Conservation (phyloP, 768 basidiomycete species). For the Tulasnella sp. region DNA sequence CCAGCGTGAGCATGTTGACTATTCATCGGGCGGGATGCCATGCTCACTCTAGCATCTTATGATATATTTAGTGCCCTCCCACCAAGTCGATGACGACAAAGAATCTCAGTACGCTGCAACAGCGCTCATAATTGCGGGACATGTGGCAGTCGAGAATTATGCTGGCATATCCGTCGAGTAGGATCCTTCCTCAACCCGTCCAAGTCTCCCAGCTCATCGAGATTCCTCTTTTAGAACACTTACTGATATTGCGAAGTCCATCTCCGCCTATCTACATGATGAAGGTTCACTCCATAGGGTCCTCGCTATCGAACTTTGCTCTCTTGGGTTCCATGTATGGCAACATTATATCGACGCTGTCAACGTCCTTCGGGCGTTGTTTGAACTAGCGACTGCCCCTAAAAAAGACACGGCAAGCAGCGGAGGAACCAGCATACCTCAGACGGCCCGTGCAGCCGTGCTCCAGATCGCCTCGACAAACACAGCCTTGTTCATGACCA, state of each 20-base stretch:
- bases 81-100: slow-evolving; percentile 50
- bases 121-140: slow-evolving; percentile 73
- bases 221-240: slow-evolving; percentile 43
- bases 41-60: not conserved
- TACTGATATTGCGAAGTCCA: slow-evolving; percentile 75
- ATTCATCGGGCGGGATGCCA: not conserved
- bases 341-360: slow-evolving; percentile 88
- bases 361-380: slow-evolving; percentile 75
- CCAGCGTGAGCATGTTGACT: slow-evolving; percentile 36
- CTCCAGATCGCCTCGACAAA: slow-evolving; percentile 74
- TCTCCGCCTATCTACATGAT: slow-evolving; percentile 66
- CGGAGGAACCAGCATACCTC: slow-evolving; percentile 53
- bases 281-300: slow-evolving; percentile 51
- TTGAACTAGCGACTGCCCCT: slow-evolving; percentile 61
- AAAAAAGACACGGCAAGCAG: slow-evolving; percentile 52
- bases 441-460: slow-evolving; percentile 74
- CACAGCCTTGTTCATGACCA: slow-evolving; percentile 89
- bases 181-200: slow-evolving; percentile 13
- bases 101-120: slow-evolving; percentile 51
- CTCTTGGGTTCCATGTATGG: slow-evolving; percentile 88
- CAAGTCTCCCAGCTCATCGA: not conserved
- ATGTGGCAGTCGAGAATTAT: slow-evolving; percentile 71
- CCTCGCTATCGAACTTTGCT: slow-evolving; percentile 80
- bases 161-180: slow-evolving; percentile 65
- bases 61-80: slow-evolving; percentile 45